Evolutionary conservation across 108 stramenopile species (phyloP).

Genomic region (Epithemia pelagica): DNA sequence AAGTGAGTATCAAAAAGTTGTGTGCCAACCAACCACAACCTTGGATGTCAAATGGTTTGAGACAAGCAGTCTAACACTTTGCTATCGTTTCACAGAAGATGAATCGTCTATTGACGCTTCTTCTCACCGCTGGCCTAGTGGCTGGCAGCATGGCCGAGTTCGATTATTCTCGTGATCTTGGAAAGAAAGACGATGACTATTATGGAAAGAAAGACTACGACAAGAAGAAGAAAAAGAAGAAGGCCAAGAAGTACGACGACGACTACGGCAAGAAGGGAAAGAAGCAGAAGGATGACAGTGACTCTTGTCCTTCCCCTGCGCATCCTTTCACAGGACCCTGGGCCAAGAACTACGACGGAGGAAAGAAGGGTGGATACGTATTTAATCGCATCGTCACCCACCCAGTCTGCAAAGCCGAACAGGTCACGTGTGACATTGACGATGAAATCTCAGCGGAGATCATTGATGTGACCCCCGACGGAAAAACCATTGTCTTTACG

Average conservation of each 20-base stretch:
- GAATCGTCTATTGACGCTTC: no score
- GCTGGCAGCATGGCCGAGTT: no score
- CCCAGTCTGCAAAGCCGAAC: conserved; percentile 28
- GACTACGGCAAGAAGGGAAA: not conserved
- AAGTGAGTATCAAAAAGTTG: no score
- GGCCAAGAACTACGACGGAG: not conserved
- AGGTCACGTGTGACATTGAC: conserved; percentile 32
- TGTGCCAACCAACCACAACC: no score
- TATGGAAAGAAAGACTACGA: no score
- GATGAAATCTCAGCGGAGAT: conserved; percentile 38
- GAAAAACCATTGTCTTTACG: conserved; percentile 43
- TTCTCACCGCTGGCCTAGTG: no score
- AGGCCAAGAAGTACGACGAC: not conserved
- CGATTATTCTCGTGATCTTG: no score
- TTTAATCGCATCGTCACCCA: conserved; percentile 43
- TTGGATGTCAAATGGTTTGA: no score
- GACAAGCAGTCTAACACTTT: no score
- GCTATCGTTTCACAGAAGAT: no score
- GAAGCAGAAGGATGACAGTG: not conserved
- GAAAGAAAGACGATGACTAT: no score
- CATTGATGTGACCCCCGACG: conserved; percentile 34
- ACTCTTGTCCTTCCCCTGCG: not conserved
- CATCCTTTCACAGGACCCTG: not conserved
- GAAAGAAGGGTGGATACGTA: no score
- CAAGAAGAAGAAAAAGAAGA: not conserved